These are phyloP conservation scores for Pythium sukuiense DNA, from an alignment of 352 stramenopile species.

Conservation along the genomic window DNA sequence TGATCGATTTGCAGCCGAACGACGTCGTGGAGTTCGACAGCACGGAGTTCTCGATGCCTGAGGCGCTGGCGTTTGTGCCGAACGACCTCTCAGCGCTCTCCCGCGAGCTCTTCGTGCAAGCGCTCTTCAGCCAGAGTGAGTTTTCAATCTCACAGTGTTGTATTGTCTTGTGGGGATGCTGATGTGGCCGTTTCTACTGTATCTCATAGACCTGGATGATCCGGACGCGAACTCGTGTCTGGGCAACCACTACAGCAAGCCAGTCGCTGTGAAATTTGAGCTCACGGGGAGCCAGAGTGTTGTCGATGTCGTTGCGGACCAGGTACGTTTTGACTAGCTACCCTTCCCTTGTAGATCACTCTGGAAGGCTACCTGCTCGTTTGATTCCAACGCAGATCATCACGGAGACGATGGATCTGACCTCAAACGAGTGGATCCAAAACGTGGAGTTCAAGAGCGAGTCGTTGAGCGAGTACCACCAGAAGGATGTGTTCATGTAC, in stretches of 20 bases:
- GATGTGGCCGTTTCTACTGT: neutral
- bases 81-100: constrained; percentile 49
- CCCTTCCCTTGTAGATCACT: no score
- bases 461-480: constrained; percentile 64
- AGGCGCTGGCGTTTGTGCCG: constrained; percentile 63
- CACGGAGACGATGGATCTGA: constrained; percentile 42
- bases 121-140: constrained; percentile 62
- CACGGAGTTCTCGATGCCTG: constrained; percentile 52
- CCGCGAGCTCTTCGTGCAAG: constrained; percentile 55
- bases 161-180: neutral
- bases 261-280: constrained; percentile 41
- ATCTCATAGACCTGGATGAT: constrained; percentile 50
- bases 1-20: constrained; percentile 50
- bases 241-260: constrained; percentile 65
- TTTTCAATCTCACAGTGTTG: neutral
- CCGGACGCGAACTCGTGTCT: constrained; percentile 63
- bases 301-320: constrained; percentile 54
- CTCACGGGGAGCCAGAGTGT: constrained; percentile 29
- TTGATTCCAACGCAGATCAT: constrained; percentile 5
- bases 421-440: constrained; percentile 55
- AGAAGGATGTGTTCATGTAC: constrained; percentile 67
- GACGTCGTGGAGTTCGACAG: constrained; percentile 71
- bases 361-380: no score
- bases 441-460: constrained; percentile 71
- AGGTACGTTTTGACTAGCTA: constrained; percentile 26